Evolutionary conservation across 805 yeast species (phyloP).

Genomic region (Metschnikowia lunata): DNA sequence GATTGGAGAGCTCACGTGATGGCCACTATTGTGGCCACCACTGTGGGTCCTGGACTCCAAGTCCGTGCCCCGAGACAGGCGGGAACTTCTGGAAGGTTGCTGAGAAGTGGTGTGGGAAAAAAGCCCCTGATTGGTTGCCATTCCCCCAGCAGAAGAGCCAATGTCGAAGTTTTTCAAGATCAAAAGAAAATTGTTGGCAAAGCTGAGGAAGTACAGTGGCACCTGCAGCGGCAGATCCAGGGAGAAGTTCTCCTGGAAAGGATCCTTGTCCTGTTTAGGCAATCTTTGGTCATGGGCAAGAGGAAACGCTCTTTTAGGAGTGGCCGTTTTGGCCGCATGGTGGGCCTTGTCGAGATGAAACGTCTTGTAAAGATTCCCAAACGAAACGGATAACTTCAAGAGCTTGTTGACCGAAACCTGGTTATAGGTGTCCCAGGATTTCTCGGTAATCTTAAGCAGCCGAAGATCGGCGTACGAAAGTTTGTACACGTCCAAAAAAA

Average conservation of each 20-base stretch:
- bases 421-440: conserved; percentile 15
- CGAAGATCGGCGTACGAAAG: conserved; percentile 21
- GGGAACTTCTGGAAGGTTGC: background rate
- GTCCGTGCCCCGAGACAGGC: background rate
- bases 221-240: conserved; percentile 5
- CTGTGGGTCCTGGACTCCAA: background rate
- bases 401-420: conserved; percentile 36
- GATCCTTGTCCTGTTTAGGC: conserved; percentile 9
- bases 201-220: conserved; percentile 27
- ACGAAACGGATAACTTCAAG: conserved; percentile 38
- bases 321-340: conserved; percentile 20
- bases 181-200: conserved; percentile 28
- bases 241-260: conserved; percentile 12
- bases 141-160: conserved; percentile 19
- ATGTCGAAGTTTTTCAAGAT: conserved; percentile 40
- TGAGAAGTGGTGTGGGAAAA: background rate
- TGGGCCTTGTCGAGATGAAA: conserved; percentile 32
- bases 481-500: conserved; percentile 32
- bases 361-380: conserved; percentile 38
- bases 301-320: conserved; percentile 6
- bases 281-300: conserved; percentile 5
- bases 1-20: conserved; percentile 32
- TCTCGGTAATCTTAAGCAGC: conserved; percentile 19
- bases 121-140: background rate
- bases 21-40: conserved; percentile 4